phyloP scores from a whole-genome alignment of 129 eudicot species.

The carrot (Daucus carota) region DH1_v3.0 NC_030388.2:18589001-18589500 shows the following conservation, averaged over 20 bases:
- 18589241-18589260: neutral
- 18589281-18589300: constrained; percentile 10
- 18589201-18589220: constrained; percentile 43
- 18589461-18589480: no score
- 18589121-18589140: constrained; percentile 90
- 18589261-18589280: neutral
- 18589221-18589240: constrained; percentile 1
- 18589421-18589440: constrained; percentile 99
- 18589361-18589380: constrained; percentile 87
- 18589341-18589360: constrained; percentile 64
- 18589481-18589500: neutral
- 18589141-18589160: constrained; percentile 75
- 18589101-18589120: constrained; percentile 99
- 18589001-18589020: neutral
- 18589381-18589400: constrained; percentile 79
- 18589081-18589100: constrained; percentile 93
- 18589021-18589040: neutral
- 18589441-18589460: constrained; percentile 94
- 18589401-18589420: constrained; percentile 95
- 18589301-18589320: constrained; percentile 87
- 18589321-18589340: constrained; percentile 64
- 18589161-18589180: constrained; percentile 99
- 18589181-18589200: constrained; percentile 93
- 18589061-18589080: constrained; percentile 35
- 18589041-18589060: neutral